Conservation (phyloP, 805 yeast genomes). For the Schwanniomyces sp. region DNA sequence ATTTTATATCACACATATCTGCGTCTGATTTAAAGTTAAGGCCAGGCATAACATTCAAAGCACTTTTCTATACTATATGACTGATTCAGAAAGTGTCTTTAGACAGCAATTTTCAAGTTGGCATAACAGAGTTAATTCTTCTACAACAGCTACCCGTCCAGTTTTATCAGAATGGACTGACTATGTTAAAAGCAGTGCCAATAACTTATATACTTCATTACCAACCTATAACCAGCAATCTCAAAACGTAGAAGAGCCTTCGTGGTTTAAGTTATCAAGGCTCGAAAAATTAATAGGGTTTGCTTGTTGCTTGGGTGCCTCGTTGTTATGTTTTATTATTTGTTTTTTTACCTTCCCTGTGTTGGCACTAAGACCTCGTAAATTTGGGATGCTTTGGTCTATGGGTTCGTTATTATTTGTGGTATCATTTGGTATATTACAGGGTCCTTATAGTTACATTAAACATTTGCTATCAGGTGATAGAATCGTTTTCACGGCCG, state of each 20-base stretch:
- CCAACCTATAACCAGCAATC: slow-evolving; percentile 53
- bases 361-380: slow-evolving; percentile 83
- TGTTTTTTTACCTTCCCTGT: slow-evolving; percentile 88
- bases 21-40: neutral
- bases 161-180: slow-evolving; percentile 43
- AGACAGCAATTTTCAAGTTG: slow-evolving; percentile 35
- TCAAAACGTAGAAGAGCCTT: slow-evolving; percentile 55
- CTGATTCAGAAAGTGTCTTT: slow-evolving; percentile 33
- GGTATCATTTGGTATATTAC: slow-evolving; percentile 83
- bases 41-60: neutral
- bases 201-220: slow-evolving; percentile 60
- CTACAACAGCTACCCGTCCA: slow-evolving; percentile 16
- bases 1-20: neutral
- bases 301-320: slow-evolving; percentile 70
- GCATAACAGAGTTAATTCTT: slow-evolving; percentile 14
- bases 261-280: slow-evolving; percentile 73
- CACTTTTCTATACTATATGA: slow-evolving; percentile 10
- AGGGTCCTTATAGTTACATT: slow-evolving; percentile 84
- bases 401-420: slow-evolving; percentile 87
- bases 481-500: slow-evolving; percentile 75
- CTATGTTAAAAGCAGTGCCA: slow-evolving; percentile 42
- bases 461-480: slow-evolving; percentile 72
- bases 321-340: slow-evolving; percentile 76
- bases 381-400: slow-evolving; percentile 89
- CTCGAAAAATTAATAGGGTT: slow-evolving; percentile 82